Conservation (phyloP, 176 grass and related monocot species). For the Pharus latifolius region DNA sequence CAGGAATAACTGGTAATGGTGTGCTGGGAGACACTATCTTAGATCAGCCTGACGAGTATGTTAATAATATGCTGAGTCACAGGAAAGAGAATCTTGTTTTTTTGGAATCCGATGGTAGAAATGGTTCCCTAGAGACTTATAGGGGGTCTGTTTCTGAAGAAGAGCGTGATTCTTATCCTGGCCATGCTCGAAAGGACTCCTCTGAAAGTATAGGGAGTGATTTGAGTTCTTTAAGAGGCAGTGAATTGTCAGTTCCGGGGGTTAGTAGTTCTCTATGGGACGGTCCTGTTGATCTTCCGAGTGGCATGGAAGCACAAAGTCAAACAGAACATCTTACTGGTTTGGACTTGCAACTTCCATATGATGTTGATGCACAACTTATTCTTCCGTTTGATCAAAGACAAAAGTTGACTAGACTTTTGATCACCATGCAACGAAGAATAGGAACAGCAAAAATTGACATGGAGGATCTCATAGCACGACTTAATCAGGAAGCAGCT, state of each 20-base stretch:
- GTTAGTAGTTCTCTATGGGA: conserved; percentile 61
- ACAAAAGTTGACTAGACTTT: conserved; percentile 73
- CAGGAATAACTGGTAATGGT: conserved; percentile 46
- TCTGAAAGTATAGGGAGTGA: conserved; percentile 88
- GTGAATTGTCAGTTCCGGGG: conserved; percentile 66
- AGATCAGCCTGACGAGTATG: conserved; percentile 26
- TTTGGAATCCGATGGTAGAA: conserved; percentile 33
- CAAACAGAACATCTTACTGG: conserved; percentile 40
- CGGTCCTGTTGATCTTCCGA: conserved; percentile 45
- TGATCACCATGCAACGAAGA: conserved; percentile 78
- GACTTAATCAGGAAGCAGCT: conserved; percentile 86
- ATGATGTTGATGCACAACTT: conserved; percentile 56
- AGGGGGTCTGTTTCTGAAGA: conserved; percentile 41
- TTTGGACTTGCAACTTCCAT: conserved; percentile 44
- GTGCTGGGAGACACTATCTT: conserved; percentile 41
- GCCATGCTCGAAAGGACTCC: conserved; percentile 74
- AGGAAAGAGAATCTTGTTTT: conserved; percentile 27
- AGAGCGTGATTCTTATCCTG: conserved; percentile 30
- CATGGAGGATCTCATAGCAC: conserved; percentile 98
- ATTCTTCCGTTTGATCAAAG: conserved; percentile 85
- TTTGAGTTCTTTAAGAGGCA: conserved; percentile 91
- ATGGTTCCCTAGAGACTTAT: conserved; percentile 15
- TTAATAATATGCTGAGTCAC: conserved; percentile 19
- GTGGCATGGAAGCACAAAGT: conserved; percentile 49
- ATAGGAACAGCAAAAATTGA: conserved; percentile 75